Evolutionary conservation across 441 rosid genomes (phyloP).

Genomic region (Dalechampia spathulata): DNA sequence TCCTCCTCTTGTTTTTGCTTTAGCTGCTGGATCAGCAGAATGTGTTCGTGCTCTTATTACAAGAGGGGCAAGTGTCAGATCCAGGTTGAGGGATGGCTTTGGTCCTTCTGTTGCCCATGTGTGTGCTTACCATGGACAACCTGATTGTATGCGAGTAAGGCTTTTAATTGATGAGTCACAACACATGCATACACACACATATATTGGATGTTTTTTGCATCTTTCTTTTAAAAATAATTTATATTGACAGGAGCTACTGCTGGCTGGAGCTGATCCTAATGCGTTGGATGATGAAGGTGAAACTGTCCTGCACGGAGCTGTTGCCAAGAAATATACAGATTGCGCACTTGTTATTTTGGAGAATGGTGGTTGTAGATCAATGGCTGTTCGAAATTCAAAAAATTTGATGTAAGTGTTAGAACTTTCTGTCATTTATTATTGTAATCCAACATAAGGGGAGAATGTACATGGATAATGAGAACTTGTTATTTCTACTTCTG

Average conservation of each 20-base stretch:
- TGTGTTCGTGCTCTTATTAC: slow-evolving; percentile 82
- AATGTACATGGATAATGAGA: neutral
- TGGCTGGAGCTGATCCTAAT: slow-evolving; percentile 99
- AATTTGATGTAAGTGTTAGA: slow-evolving; percentile 57
- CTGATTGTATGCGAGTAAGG: slow-evolving; percentile 98
- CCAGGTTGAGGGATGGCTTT: slow-evolving; percentile 85
- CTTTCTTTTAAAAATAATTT: slow-evolving; percentile 14
- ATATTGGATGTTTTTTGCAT: neutral
- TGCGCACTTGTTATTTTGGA: slow-evolving; percentile 92
- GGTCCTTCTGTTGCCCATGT: slow-evolving; percentile 99
- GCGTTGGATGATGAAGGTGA: slow-evolving; percentile 99
- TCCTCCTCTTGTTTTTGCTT: slow-evolving; percentile 98
- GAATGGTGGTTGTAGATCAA: slow-evolving; percentile 87
- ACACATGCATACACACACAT: too few relatives aligned
- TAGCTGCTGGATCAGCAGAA: slow-evolving; percentile 98
- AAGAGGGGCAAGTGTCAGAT: slow-evolving; percentile 78
- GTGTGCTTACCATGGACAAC: slow-evolving; percentile 99
- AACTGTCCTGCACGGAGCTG: slow-evolving; percentile 91
- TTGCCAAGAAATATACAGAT: slow-evolving; percentile 86
- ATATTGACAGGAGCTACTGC: slow-evolving; percentile 65
- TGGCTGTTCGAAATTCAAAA: slow-evolving; percentile 78
- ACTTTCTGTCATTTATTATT: neutral
- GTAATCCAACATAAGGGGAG: too few relatives aligned
- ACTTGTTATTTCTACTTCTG: neutral
- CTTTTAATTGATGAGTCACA: slow-evolving; percentile 11